Evolutionary conservation across 2,329 filamentous ascomycete species (phyloP).

Genomic region (Trichoderma citrinoviride): DNA sequence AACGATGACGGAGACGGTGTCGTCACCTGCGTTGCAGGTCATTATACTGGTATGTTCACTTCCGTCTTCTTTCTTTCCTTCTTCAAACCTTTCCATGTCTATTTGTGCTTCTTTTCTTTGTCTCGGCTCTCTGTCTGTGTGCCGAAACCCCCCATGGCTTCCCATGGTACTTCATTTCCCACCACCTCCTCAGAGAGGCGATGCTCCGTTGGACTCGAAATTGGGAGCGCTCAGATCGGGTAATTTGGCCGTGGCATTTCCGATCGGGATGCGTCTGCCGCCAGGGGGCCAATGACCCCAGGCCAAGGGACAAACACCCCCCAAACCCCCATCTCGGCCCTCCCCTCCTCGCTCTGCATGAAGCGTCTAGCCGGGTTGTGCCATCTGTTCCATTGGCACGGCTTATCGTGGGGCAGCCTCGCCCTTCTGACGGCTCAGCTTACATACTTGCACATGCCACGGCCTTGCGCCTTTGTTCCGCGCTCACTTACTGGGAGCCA

Average conservation of each 20-base stretch:
- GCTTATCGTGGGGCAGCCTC: conserved; percentile 13
- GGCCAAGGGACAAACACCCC: conserved; percentile 7
- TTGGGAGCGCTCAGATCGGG: conserved; percentile 17
- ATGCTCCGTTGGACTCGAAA: conserved; percentile 7
- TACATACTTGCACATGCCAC: conserved; percentile 1
- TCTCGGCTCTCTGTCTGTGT: neutral
- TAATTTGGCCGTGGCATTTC: conserved; percentile 21
- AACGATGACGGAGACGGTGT: conserved; percentile 27
- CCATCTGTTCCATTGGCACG: conserved; percentile 11
- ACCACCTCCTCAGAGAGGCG: neutral
- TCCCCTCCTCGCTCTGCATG: neutral
- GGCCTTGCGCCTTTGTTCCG: neutral
- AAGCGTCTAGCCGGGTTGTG: conserved; percentile 15
- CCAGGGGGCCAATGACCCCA: conserved; percentile 18
- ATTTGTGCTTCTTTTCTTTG: neutral
- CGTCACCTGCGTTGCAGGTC: conserved; percentile 62
- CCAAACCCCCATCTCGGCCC: neutral
- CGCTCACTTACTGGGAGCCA: neutral
- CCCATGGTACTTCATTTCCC: neutral
- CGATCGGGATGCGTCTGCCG: conserved; percentile 20
- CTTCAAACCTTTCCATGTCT: neutral
- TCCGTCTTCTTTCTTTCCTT: neutral
- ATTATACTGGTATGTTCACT: conserved; percentile 67
- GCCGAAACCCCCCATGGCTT: neutral
- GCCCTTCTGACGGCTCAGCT: conserved; percentile 5